A percentile compares a stretch with the other conserved stretches of the same genome.
Evolutionary conservation across 1,284 basidiomycete species (phyloP).

Genomic region (Ustilago tritici): DNA sequence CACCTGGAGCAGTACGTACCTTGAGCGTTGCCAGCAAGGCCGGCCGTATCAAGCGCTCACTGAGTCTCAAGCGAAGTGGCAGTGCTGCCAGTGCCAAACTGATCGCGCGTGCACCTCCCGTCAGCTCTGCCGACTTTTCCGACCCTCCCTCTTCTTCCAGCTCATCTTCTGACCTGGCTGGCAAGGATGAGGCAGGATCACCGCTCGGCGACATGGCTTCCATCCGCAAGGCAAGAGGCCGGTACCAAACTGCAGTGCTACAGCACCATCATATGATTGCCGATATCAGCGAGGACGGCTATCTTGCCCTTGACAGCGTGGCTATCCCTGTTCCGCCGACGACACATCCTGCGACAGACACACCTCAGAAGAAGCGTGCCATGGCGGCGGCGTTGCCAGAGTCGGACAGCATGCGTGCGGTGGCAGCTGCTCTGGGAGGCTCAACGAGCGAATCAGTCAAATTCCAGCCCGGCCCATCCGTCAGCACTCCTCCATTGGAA

Average conservation of each 20-base stretch:
- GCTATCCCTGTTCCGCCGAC: conserved; percentile 19
- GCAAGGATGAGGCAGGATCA: conserved; percentile 4
- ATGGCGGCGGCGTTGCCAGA: conserved; percentile 23
- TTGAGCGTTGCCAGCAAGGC: conserved; percentile 35
- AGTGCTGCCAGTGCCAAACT: conserved; percentile 38
- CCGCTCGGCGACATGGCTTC: conserved; percentile 36
- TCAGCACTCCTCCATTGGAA: conserved; percentile 32
- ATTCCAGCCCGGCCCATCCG: conserved; percentile 31
- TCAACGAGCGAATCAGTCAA: conserved; percentile 15
- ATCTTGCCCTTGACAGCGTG: conserved; percentile 18
- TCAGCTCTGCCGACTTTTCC: conserved; percentile 51
- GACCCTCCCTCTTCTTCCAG: conserved; percentile 33
- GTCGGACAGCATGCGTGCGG: conserved; percentile 41
- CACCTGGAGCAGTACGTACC: conserved; percentile 22
- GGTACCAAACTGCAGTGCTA: conserved; percentile 17
- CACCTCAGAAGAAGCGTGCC: conserved; percentile 14
- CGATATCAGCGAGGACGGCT: conserved; percentile 41
- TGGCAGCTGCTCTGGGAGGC: conserved; percentile 32
- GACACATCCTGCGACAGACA: background rate
- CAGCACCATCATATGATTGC: conserved; percentile 19
- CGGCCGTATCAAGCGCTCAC: conserved; percentile 40
- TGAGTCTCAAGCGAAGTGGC: conserved; percentile 44
- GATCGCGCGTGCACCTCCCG: conserved; percentile 47
- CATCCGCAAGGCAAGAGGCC: conserved; percentile 37
- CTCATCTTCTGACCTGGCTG: conserved; percentile 21